Evolutionary conservation across 106 monocot species (phyloP).

Genomic region (Vanilla planifolia): DNA sequence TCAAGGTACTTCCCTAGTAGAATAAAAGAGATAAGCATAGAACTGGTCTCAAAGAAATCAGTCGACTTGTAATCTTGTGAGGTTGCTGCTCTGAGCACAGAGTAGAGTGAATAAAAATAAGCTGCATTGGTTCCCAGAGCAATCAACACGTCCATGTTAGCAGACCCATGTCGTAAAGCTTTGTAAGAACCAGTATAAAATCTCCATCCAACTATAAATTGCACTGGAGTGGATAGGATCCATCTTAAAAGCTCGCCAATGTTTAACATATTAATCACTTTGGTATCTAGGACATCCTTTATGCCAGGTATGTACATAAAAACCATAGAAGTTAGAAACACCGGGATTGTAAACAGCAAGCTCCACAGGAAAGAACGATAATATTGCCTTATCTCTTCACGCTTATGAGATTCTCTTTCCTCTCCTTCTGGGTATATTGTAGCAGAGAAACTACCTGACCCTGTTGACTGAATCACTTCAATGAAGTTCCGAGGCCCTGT

Average conservation of each 20-base stretch:
- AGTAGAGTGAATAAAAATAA: conserved; percentile 24
- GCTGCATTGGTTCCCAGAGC: conserved; percentile 22
- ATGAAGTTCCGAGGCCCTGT: conserved; percentile 78
- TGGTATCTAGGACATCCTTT: conserved; percentile 40
- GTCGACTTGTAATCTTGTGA: conserved; percentile 6
- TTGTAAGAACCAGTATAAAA: conserved; percentile 23
- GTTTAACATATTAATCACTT: conserved; percentile 12
- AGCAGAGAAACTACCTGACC: conserved; percentile 35
- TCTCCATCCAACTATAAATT: conserved; percentile 18
- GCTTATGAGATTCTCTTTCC: conserved; percentile 31
- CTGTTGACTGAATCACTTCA: conserved; percentile 63
- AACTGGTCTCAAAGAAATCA: conserved; percentile 27
- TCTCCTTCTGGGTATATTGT: conserved; percentile 63
- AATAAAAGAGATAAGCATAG: conserved; percentile 26
- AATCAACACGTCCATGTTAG: conserved; percentile 31
- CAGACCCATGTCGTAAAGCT: conserved; percentile 19
- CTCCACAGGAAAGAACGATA: conserved; percentile 68
- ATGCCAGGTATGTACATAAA: conserved; percentile 21
- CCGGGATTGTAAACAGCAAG: conserved; percentile 49
- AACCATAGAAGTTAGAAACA: conserved; percentile 23
- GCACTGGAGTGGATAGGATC: conserved; percentile 19
- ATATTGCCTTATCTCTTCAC: conserved; percentile 63
- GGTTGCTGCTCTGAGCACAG: conserved; percentile 5
- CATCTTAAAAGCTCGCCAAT: conserved; percentile 13
- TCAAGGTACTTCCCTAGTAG: conserved; percentile 29